Conservation (phyloP, 2,329 filamentous ascomycete genomes). For the Aspergillus sojae region DNA sequence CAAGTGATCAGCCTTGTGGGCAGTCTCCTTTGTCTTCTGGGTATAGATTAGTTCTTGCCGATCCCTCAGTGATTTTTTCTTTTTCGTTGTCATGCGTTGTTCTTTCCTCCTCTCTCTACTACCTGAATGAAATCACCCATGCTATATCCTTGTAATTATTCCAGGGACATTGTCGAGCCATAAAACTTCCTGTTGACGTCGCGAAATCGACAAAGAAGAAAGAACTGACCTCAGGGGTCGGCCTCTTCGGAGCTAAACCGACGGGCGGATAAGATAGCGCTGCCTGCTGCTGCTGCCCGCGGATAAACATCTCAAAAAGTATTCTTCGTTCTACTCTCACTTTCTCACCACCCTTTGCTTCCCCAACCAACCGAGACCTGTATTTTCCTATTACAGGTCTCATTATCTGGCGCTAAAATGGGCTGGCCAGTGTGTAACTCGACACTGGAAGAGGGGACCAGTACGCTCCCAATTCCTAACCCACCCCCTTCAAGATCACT, state of each 20-base stretch:
- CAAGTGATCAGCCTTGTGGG: neutral
- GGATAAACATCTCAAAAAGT: slow-evolving; percentile 12
- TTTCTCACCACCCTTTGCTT: slow-evolving; percentile 5
- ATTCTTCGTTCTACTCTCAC: slow-evolving; percentile 13
- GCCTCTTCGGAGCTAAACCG: slow-evolving; percentile 7
- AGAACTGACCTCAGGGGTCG: slow-evolving; percentile 13
- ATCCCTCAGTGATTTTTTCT: neutral
- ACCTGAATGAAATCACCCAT: neutral
- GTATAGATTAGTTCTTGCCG: neutral
- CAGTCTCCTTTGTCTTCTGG: neutral
- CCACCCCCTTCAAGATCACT: neutral
- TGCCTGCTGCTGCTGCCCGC: neutral
- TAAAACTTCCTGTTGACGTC: neutral
- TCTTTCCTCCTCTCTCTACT: neutral
- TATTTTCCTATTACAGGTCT: neutral
- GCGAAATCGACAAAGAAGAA: slow-evolving; percentile 4
- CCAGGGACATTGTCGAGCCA: neutral
- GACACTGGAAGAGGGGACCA: slow-evolving; percentile 50
- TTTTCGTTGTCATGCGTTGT: neutral
- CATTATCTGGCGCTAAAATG: slow-evolving; percentile 32
- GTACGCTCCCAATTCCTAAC: slow-evolving; percentile 29
- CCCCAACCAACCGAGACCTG: slow-evolving; percentile 5
- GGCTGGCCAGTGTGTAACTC: slow-evolving; percentile 55
- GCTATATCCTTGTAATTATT: neutral
- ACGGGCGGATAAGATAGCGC: slow-evolving; percentile 19